These are phyloP conservation scores for Grifola frondosa DNA, from an alignment of 1,284 basidiomycete genomes.

Conservation along the genomic window DNA sequence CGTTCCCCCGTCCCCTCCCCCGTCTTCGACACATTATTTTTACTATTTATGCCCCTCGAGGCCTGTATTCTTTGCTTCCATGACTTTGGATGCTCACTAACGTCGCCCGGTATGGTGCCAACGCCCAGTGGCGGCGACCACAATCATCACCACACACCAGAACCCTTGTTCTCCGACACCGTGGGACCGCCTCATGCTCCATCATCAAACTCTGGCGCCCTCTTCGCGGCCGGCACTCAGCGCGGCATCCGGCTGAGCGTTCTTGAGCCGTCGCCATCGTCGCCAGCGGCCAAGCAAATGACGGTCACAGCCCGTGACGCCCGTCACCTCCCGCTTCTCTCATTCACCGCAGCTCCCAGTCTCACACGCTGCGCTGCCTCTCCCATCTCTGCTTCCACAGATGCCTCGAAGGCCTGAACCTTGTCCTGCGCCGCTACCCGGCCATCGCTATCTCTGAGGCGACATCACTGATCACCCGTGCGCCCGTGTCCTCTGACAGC, in stretches of 20 bases:
- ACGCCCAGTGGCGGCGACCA: constrained; percentile 15
- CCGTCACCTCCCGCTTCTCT: constrained; percentile 14
- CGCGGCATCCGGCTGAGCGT: constrained; percentile 24
- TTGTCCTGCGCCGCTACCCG: too few relatives aligned
- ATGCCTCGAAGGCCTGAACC: too few relatives aligned
- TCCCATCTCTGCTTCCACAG: constrained; percentile 1
- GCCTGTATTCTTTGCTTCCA: background rate
- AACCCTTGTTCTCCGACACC: constrained; percentile 14
- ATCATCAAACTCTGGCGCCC: constrained; percentile 20
- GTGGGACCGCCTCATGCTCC: constrained; percentile 21
- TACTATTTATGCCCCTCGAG: too few relatives aligned
- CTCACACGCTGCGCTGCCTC: background rate
- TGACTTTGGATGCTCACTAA: background rate
- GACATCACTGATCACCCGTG: too few relatives aligned
- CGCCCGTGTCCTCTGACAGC: too few relatives aligned
- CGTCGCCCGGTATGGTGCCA: constrained; percentile 13
- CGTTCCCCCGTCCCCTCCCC: constrained; percentile 7
- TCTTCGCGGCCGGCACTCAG: constrained; percentile 24
- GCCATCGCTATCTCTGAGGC: background rate
- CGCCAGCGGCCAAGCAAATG: constrained; percentile 9
- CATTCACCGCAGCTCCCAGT: background rate
- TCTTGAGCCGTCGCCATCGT: constrained; percentile 22
- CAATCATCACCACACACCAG: constrained; percentile 13
- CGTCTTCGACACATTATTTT: constrained; percentile 3
- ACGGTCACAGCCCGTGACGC: constrained; percentile 9